A percentile compares a stretch with the other conserved stretches of the same genome.
Evolutionary conservation across 1,139 yeast genomes (phyloP).

Genomic region (Yamadazyma atmosphaerica): DNA sequence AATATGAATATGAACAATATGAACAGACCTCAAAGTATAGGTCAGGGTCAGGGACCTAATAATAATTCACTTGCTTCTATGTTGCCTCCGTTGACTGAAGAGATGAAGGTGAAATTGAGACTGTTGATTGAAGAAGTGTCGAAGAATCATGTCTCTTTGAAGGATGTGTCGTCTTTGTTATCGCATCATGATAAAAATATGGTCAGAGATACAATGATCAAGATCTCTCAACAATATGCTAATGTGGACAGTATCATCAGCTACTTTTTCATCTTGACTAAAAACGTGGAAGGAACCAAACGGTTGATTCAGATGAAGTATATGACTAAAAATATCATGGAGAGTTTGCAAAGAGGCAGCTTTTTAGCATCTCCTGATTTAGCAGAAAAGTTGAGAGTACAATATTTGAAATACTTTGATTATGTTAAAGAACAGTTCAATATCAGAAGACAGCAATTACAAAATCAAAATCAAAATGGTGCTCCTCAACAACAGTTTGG

Average conservation of each 20-base stretch:
- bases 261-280: slow-evolving; percentile 71
- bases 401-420: slow-evolving; percentile 72
- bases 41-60: slow-evolving; percentile 8
- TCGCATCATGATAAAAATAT: slow-evolving; percentile 63
- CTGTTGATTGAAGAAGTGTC: slow-evolving; percentile 70
- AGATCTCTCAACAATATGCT: slow-evolving; percentile 62
- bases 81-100: slow-evolving; percentile 45
- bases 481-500: slow-evolving; percentile 3
- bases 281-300: slow-evolving; percentile 72
- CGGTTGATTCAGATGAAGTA: slow-evolving; percentile 75
- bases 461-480: slow-evolving; percentile 18
- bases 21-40: slow-evolving; percentile 11
- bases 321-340: slow-evolving; percentile 76
- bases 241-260: slow-evolving; percentile 77
- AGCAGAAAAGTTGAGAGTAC: slow-evolving; percentile 66
- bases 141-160: slow-evolving; percentile 61
- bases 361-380: slow-evolving; percentile 70
- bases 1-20: slow-evolving; percentile 8
- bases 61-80: slow-evolving; percentile 17
- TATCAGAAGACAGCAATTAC: slow-evolving; percentile 35
- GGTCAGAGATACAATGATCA: slow-evolving; percentile 58
- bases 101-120: slow-evolving; percentile 51
- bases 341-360: slow-evolving; percentile 60
- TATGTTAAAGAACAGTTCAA: slow-evolving; percentile 58
- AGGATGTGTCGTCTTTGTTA: slow-evolving; percentile 62